These are phyloP conservation scores for Clarkia xantiana DNA, from an alignment of 345 rosid genomes.

Conservation along the genomic window DNA sequence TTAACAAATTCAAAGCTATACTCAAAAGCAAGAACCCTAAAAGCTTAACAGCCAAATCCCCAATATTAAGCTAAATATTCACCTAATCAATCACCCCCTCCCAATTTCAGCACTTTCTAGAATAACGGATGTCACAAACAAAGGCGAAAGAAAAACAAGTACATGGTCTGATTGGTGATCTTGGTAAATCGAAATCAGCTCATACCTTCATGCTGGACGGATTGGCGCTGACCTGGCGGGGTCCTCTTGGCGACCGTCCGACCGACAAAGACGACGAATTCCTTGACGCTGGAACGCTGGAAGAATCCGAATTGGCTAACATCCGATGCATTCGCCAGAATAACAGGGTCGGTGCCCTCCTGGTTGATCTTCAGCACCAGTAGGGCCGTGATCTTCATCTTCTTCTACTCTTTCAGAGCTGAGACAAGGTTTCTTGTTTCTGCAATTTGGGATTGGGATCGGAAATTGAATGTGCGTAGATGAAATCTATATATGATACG, in stretches of 20 bases:
- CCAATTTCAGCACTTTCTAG: too few species aligned
- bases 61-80: too few species aligned
- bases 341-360: slow-evolving; percentile 52
- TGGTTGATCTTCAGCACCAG: slow-evolving; percentile 60
- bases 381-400: slow-evolving; percentile 88
- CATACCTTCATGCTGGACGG: slow-evolving; percentile 84
- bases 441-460: too few species aligned
- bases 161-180: too few species aligned
- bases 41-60: neutral
- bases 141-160: neutral
- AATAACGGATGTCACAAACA: neutral
- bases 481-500: too few species aligned
- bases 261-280: slow-evolving; percentile 70
- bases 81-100: neutral
- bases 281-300: slow-evolving; percentile 73
- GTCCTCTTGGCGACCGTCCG: slow-evolving; percentile 94
- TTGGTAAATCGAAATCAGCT: neutral
- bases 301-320: slow-evolving; percentile 88
- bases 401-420: neutral
- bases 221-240: slow-evolving; percentile 72
- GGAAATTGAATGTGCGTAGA: too few species aligned
- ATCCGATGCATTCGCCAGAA: slow-evolving; percentile 57
- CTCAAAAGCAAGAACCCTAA: neutral
- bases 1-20: too few species aligned
- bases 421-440: too few species aligned